Percentiles rank a stretch among this genome's conserved stretches.
These are phyloP conservation scores for Neonectria coccinea DNA, from an alignment of 2,329 filamentous ascomycete species.

Conservation along the genomic window DNA sequence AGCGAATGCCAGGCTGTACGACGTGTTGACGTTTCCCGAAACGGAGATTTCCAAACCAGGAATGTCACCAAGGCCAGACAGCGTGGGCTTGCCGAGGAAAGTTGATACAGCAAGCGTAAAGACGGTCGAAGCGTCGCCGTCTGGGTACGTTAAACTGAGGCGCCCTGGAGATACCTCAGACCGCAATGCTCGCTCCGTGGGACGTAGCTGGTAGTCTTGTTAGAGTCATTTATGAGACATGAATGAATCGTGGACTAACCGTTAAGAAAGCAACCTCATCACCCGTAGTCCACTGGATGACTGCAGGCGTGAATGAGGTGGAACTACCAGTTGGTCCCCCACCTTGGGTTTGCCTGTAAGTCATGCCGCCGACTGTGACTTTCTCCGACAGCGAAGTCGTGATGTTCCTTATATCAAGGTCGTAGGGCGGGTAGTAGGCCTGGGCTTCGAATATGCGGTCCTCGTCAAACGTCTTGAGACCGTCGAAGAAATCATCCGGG, in stretches of 20 bases:
- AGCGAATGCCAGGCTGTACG: slow-evolving; percentile 57
- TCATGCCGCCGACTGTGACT: slow-evolving; percentile 70
- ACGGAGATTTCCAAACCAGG: slow-evolving; percentile 60
- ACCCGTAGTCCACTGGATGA: slow-evolving; percentile 68
- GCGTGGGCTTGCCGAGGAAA: slow-evolving; percentile 56
- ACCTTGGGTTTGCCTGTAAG: slow-evolving; percentile 66
- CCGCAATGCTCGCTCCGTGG: neutral
- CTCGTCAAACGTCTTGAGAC: slow-evolving; percentile 61
- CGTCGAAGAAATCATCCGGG: slow-evolving; percentile 53
- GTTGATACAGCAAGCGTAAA: slow-evolving; percentile 65
- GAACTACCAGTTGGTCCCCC: slow-evolving; percentile 66
- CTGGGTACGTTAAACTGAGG: slow-evolving; percentile 59
- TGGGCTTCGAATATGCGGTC: slow-evolving; percentile 65
- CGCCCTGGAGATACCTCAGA: neutral
- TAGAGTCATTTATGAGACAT: neutral
- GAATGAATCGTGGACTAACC: slow-evolving; percentile 27
- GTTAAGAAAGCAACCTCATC: slow-evolving; percentile 48
- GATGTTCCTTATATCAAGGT: slow-evolving; percentile 68
- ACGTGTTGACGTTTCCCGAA: slow-evolving; percentile 56
- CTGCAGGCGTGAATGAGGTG: slow-evolving; percentile 67
- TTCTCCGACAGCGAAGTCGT: slow-evolving; percentile 67
- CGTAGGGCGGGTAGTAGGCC: slow-evolving; percentile 69
- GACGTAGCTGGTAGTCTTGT: neutral
- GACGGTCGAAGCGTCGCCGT: slow-evolving; percentile 59
- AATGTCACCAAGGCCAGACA: slow-evolving; percentile 60